Base-by-base conservation (phyloP, 2,329 filamentous ascomycete species). In the Stagonosporopsis chrysanthemi region DNA sequence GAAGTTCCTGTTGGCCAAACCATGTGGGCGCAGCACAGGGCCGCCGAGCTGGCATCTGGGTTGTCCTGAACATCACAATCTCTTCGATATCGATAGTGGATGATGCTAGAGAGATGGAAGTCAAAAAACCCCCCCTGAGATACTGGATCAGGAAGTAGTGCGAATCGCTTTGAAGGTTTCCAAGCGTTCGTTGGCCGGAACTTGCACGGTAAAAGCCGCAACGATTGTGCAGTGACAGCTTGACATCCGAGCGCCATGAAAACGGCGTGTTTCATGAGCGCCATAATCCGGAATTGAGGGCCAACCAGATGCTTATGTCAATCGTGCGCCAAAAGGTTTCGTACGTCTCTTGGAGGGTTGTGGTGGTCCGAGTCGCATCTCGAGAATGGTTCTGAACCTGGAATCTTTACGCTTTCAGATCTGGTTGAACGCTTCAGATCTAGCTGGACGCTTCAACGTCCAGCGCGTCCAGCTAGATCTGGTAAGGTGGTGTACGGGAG, bases 221-320 rank as follows among this genome's bases (percentile, higher is more conserved):
- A 43, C 39, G 54, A 41, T 33, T 33, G 28, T 51, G 50, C 46
- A 53, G 45, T 64, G 61, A 59, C 61, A 64, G 59, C 36, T 54
- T 60, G 61, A 65, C 43, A 53, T 62, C 56, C 49, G 51, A 58
- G 61, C 49, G 39, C 38, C 46, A 40, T 31, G 28, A 31, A 46
- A 50, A 40, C 44, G 14, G 50, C 50, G 24, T 41, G 50, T 53
- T 58, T 45, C 50, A 50, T 17, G 29, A 45, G n/a, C 24, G 35
- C 40, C 26, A n/a, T 40, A 31, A 39, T 48, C 38, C 43, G 43
- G 31, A 28, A 39, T 31, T 11, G 29, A 31, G 33, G 24, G 24
- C 26, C 26, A 48, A 36, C 23, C 19, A 26, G 14, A 23, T 24
- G 47, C 38, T 52, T 57, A 43, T 38, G 47, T 57, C 26, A 52